These are phyloP conservation scores for Scopulariopsis brevicaulis DNA, from an alignment of 2,329 filamentous ascomycete species.

Conservation along the genomic window DNA sequence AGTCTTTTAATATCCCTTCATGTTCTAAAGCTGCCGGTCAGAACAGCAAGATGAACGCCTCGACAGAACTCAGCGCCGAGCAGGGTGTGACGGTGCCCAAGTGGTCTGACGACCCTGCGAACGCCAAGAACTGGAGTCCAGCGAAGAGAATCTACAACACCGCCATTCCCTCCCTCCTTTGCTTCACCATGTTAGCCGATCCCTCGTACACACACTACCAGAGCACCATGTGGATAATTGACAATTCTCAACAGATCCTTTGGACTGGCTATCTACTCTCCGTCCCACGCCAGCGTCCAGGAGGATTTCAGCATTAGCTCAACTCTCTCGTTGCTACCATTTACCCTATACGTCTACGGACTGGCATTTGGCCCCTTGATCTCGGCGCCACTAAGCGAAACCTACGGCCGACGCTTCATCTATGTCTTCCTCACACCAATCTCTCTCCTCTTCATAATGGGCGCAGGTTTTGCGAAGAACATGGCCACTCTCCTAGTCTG, in stretches of 20 bases:
- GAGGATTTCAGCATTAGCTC: not conserved
- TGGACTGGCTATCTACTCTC: not conserved
- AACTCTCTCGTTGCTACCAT: not conserved
- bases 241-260: not conserved
- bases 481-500: conserved; percentile 50
- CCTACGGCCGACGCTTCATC: conserved; percentile 50
- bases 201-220: too few relatives aligned
- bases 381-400: conserved; percentile 55
- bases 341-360: conserved; percentile 50
- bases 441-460: conserved; percentile 51
- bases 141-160: not conserved
- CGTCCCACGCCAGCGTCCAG: not conserved
- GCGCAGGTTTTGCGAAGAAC: conserved; percentile 41
- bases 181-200: not conserved
- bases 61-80: not conserved
- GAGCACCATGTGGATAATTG: too few relatives aligned
- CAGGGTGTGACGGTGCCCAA: not conserved
- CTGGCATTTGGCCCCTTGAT: conserved; percentile 51
- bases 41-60: not conserved
- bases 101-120: not conserved
- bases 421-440: conserved; percentile 46
- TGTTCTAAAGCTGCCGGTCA: too few relatives aligned
- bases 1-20: too few relatives aligned
- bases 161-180: not conserved
- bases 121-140: not conserved